These are phyloP conservation scores for Aspergillus nanangensis DNA, from an alignment of 495 filamentous ascomycete genomes.

Conservation along the genomic window DNA sequence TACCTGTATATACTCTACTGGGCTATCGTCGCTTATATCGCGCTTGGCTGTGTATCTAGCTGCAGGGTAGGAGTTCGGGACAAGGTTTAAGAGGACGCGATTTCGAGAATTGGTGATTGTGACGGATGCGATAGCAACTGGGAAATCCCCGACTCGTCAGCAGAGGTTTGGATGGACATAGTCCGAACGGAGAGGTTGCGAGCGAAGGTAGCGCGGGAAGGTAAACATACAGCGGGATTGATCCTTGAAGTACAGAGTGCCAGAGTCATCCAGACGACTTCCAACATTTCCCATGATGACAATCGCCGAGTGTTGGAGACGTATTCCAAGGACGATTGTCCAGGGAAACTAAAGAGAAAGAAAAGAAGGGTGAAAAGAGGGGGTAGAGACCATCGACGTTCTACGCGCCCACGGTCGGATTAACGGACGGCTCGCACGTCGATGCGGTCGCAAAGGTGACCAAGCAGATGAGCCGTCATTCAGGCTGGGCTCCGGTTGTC, in stretches of 20 bases:
- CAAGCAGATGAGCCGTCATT: constrained; percentile 18
- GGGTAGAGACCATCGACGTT: constrained; percentile 34
- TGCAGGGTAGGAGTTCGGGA: constrained; percentile 86
- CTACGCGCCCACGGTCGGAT: constrained; percentile 25
- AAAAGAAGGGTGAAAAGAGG: constrained; percentile 25
- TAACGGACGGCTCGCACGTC: constrained; percentile 1
- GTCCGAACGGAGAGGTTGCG: background rate
- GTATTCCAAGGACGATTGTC: too few species aligned
- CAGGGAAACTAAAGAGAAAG: too few species aligned
- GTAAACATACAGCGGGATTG: constrained; percentile 76
- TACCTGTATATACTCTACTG: constrained; percentile 92
- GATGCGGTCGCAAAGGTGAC: constrained; percentile 7
- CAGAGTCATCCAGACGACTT: constrained; percentile 85
- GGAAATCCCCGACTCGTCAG: constrained; percentile 8
- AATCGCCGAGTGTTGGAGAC: constrained; percentile 6
- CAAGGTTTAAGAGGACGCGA: constrained; percentile 68
- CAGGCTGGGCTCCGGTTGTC: constrained; percentile 6
- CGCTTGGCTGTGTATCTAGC: constrained; percentile 73
- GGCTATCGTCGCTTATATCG: constrained; percentile 65
- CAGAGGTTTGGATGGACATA: background rate
- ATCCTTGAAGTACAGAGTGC: constrained; percentile 79
- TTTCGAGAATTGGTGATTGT: constrained; percentile 72
- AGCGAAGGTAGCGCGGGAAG: background rate
- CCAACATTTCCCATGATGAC: constrained; percentile 83
- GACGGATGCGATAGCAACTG: constrained; percentile 83